phyloP scores from a whole-genome alignment of 1,284 basidiomycete species.

The Schizophyllum amplum region DNA sequence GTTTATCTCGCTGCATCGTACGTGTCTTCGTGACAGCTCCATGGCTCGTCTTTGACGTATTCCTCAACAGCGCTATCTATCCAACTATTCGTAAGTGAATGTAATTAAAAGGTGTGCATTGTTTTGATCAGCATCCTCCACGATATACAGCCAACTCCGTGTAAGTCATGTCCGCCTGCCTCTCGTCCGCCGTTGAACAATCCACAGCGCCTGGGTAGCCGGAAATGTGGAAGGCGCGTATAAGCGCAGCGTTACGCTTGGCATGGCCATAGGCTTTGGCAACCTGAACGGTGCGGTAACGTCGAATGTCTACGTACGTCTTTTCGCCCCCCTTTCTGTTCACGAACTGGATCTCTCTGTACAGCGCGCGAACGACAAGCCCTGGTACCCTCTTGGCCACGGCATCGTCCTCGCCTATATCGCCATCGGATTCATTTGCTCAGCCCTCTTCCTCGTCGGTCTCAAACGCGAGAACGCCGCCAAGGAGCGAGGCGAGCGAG shows the following conservation, averaged over 20 bases:
- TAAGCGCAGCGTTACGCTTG: conserved; percentile 66
- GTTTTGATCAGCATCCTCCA: too few species aligned
- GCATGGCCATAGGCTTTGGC: conserved; percentile 57
- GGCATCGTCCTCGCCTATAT: conserved; percentile 60
- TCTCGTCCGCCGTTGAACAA: conserved; percentile 2
- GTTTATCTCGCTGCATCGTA: conserved; percentile 58
- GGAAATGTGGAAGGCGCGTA: conserved; percentile 67
- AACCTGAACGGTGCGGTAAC: conserved; percentile 63
- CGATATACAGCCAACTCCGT: conserved; percentile 48
- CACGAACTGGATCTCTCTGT: too few species aligned
- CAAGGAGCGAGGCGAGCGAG: conserved; percentile 54
- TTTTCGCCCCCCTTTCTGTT: not conserved
- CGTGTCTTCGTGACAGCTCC: conserved; percentile 14
- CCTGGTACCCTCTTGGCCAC: conserved; percentile 57
- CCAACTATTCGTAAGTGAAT: conserved; percentile 48
- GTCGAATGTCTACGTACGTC: conserved; percentile 49
- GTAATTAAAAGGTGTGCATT: conserved; percentile 21
- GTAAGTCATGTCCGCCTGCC: conserved; percentile 20
- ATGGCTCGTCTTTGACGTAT: conserved; percentile 25
- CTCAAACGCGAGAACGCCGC: conserved; percentile 53
- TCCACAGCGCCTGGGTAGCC: conserved; percentile 49
- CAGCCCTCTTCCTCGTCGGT: conserved; percentile 35
- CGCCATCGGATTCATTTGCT: conserved; percentile 49
- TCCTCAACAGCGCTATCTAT: conserved; percentile 52
- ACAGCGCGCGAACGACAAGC: conserved; percentile 56